phyloP scores from a whole-genome alignment of 1,284 basidiomycete species.

The Melanopsichium pennsylvanicum region DNA sequence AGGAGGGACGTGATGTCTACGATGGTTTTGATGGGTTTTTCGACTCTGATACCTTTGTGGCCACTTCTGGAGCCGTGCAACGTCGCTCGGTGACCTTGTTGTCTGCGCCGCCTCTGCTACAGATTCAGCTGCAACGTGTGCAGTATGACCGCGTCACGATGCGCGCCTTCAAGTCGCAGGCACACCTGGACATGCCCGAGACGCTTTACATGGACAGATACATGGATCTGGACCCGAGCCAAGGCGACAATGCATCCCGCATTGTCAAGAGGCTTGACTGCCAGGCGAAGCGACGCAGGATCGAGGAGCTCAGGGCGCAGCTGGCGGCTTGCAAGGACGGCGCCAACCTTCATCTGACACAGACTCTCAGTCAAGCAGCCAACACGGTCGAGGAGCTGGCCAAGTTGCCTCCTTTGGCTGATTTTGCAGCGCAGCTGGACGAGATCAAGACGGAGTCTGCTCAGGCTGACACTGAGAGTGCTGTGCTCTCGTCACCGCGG shows the following conservation, averaged over 20 bases:
- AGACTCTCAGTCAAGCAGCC: slow-evolving; percentile 36
- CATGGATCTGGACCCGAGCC: slow-evolving; percentile 74
- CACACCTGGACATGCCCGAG: slow-evolving; percentile 88
- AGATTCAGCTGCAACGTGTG: slow-evolving; percentile 93
- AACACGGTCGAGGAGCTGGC: slow-evolving; percentile 30
- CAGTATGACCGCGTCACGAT: slow-evolving; percentile 92
- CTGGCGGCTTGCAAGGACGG: slow-evolving; percentile 41
- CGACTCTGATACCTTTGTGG: slow-evolving; percentile 79
- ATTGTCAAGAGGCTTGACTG: slow-evolving; percentile 73
- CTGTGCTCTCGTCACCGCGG: background rate
- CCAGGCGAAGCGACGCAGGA: slow-evolving; percentile 28
- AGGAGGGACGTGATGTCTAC: slow-evolving; percentile 86
- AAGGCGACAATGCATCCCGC: slow-evolving; percentile 69
- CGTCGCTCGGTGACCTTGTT: slow-evolving; percentile 87
- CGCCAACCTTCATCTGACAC: slow-evolving; percentile 21
- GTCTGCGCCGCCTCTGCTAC: slow-evolving; percentile 85
- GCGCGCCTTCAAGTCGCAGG: slow-evolving; percentile 93
- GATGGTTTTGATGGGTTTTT: slow-evolving; percentile 93
- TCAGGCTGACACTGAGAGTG: background rate
- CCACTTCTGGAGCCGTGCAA: slow-evolving; percentile 81
- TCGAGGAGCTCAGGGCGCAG: slow-evolving; percentile 33
- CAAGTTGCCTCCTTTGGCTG: slow-evolving; percentile 19
- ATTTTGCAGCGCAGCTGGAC: slow-evolving; percentile 19
- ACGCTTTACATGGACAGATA: slow-evolving; percentile 91
- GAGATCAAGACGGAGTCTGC: slow-evolving; percentile 14